phyloP scores from a whole-genome alignment of 441 rosid genomes.

The Hura crepitans region DNA sequence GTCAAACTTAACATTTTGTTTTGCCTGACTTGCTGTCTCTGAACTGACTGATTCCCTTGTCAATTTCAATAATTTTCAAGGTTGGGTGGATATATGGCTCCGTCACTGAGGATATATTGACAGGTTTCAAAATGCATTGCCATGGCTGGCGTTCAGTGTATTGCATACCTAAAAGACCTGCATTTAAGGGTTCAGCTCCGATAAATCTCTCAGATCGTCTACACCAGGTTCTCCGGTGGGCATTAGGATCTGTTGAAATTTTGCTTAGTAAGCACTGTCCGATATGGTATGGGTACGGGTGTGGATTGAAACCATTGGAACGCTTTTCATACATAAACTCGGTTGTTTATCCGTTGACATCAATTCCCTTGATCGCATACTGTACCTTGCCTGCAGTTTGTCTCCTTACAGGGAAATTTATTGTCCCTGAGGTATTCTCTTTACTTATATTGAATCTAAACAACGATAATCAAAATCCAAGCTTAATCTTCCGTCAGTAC shows the following conservation, averaged over 20 bases:
- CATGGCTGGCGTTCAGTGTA: constrained; percentile 98
- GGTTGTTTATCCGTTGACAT: constrained; percentile 86
- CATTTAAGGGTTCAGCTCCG: constrained; percentile 98
- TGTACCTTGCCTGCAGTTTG: constrained; percentile 92
- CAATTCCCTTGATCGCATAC: constrained; percentile 77
- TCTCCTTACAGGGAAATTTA: constrained; percentile 90
- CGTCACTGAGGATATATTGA: constrained; percentile 93
- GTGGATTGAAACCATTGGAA: constrained; percentile 83
- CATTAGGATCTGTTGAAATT: constrained; percentile 94
- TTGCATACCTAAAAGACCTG: constrained; percentile 76
- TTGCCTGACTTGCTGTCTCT: background rate
- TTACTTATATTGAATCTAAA: background rate
- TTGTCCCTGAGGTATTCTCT: constrained; percentile 76
- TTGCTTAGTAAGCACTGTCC: constrained; percentile 96
- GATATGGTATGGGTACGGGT: constrained; percentile 92
- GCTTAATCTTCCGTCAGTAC: background rate
- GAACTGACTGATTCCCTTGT: constrained; percentile 1
- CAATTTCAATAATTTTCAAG: constrained; percentile 29
- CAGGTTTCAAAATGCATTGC: constrained; percentile 99
- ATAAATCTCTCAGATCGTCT: constrained; percentile 96
- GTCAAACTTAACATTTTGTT: background rate
- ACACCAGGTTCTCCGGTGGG: constrained; percentile 98
- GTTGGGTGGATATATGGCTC: constrained; percentile 99
- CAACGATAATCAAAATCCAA: background rate
- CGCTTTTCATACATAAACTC: constrained; percentile 88